A percentile compares a stretch with the other conserved stretches of the same genome.
phyloP scores from a whole-genome alignment of 805 yeast species.

The Candida ortonii region DNA sequence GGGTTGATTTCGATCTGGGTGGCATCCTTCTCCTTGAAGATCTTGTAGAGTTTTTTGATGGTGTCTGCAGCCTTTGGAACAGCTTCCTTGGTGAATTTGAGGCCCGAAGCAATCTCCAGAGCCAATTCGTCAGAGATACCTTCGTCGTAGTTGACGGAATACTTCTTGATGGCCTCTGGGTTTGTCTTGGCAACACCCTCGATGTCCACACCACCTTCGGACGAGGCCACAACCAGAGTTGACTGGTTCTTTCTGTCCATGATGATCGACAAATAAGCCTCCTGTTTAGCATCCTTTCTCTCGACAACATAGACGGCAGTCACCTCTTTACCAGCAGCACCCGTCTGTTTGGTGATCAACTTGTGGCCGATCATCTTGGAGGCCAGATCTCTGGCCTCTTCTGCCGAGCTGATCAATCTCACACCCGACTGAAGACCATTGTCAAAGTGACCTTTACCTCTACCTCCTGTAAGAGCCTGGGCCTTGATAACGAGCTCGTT shows the following conservation, averaged over 20 bases:
- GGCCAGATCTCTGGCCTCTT: constrained; percentile 84
- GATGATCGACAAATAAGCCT: constrained; percentile 91
- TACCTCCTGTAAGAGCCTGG: constrained; percentile 98
- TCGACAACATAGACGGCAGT: constrained; percentile 95
- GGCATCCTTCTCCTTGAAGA: constrained; percentile 88
- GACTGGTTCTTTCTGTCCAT: constrained; percentile 90
- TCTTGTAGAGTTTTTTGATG: constrained; percentile 81
- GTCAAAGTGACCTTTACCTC: constrained; percentile 98
- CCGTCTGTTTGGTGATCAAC: constrained; percentile 96
- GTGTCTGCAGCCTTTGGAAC: constrained; percentile 84
- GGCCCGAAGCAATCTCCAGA: constrained; percentile 65
- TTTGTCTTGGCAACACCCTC: constrained; percentile 94
- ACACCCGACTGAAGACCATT: constrained; percentile 97
- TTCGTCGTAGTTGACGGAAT: constrained; percentile 67
- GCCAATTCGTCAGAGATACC: constrained; percentile 85
- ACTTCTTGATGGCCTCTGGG: constrained; percentile 90
- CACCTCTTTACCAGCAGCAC: constrained; percentile 94
- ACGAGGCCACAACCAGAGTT: constrained; percentile 92
- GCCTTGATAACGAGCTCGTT: constrained; percentile 94
- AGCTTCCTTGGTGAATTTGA: constrained; percentile 80
- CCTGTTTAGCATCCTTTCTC: constrained; percentile 90
- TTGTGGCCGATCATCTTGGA: constrained; percentile 88
- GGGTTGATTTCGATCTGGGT: constrained; percentile 99
- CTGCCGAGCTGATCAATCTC: constrained; percentile 78
- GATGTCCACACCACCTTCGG: constrained; percentile 99